These are phyloP conservation scores for Eudorina sp. DNA, from an alignment of 139 green algal genomes.

Conservation along the genomic window DNA sequence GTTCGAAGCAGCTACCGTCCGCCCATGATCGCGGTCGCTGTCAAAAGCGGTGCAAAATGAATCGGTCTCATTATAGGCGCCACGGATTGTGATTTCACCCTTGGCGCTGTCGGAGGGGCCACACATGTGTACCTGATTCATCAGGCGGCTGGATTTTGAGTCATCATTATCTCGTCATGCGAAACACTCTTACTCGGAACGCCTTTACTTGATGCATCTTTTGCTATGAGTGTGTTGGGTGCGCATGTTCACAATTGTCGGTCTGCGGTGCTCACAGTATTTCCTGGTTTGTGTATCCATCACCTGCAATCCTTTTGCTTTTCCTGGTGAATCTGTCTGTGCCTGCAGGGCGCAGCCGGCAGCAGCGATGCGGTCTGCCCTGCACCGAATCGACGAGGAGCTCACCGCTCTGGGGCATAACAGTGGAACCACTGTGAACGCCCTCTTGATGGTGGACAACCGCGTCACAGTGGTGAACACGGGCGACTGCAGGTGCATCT, in stretches of 20 bases:
- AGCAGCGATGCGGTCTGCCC: slow-evolving; percentile 18
- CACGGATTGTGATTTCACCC: too few relatives aligned
- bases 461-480: slow-evolving; percentile 35
- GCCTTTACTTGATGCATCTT: too few relatives aligned
- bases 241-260: too few relatives aligned
- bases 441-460: slow-evolving; percentile 37
- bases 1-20: slow-evolving; percentile 27
- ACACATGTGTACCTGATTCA: neutral
- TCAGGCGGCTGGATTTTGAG: too few relatives aligned
- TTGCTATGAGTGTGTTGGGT: too few relatives aligned
- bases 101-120: slow-evolving; percentile 10
- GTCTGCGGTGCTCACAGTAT: too few relatives aligned
- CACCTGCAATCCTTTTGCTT: too few relatives aligned
- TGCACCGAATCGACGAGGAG: slow-evolving; percentile 44
- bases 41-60: slow-evolving; percentile 40
- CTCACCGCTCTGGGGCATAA: slow-evolving; percentile 31
- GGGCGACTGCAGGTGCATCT: slow-evolving; percentile 43
- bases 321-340: too few relatives aligned
- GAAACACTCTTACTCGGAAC: too few relatives aligned
- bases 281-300: neutral
- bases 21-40: neutral
- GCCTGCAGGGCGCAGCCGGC: neutral
- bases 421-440: slow-evolving; percentile 40
- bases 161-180: too few relatives aligned
- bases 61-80: slow-evolving; percentile 35